Base-by-base conservation (phyloP, 495 filamentous ascomycete genomes). In the Tuber brumale region DNA sequence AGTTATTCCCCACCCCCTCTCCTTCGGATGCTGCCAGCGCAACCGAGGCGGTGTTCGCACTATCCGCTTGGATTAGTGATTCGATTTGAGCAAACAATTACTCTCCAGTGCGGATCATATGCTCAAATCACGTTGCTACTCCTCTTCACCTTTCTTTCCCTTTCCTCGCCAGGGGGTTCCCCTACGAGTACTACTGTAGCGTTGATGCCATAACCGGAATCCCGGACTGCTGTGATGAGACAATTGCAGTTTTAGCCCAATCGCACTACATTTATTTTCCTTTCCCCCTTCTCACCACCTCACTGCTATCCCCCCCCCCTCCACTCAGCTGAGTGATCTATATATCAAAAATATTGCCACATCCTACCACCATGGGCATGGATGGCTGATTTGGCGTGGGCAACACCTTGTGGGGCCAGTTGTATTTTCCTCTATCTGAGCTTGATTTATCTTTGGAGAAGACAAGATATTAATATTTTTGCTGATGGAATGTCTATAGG, bases 401-500 rank as follows among this genome's bases (percentile, higher is more conserved):
- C 3, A 35, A 35, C 14, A 12, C 57, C 31, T 7, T 66, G 27
- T 66, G 57, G 57, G 18, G 57, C 57, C 4, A 35, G 27, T 31
- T 18, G 27, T 31, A 66, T 35, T 35, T 27, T 3, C 3, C 35
- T 16, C n/a, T 18, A 8, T 6, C 57, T 31, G 14, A 66, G 2
- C 57, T 31, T 27, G 14, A 16, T 18, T 66, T 18, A 31, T 66
- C 57, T 16, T 35, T 18, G 57, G 57, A 18, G 31, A 66, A 16
- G 7, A 66, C 35, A 31, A 18, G 4, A 31, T 2, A 46, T 27
- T 48, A 44, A 69, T 69, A 23, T 69, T 73, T 76, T 76, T 74
- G 71, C 77, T 80, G 51, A 80, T 42, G 71, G n/a, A 39, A 14
- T 66, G 45, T 61, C 21, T 70, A 72, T 74, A 83, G 82, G 82